Base-by-base conservation (phyloP, 768 basidiomycete genomes). In the Russula sp. region DNA sequence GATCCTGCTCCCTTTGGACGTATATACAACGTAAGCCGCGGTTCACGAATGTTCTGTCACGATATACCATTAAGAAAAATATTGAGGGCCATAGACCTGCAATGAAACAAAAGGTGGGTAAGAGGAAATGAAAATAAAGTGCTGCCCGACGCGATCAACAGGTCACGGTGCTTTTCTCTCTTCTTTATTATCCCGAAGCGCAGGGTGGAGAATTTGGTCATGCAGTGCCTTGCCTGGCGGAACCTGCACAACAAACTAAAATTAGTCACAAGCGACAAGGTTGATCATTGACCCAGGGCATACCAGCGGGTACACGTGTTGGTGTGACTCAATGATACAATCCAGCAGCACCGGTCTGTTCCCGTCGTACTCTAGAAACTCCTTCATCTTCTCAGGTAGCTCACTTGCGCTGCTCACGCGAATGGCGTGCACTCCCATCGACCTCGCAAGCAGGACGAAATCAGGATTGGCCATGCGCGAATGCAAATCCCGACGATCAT, bases 391-490 rank as follows among this genome's bases (percentile, higher is more conserved):
- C 38, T 83, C 85, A 0, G 94, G 92, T 10, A 99, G 81, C 59
- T 99, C 94, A 46, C 81, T 86, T 2, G 81, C 73, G 32, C 72
- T 82, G 55, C 79, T 76, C 74, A 88, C 92, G 65, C 92, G 83
- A 70, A 98, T 85, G 26, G 90, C 94, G 71, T 97, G 92, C 32
- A 95, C 90, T 59, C 87, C 84, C 95, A 98, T 98, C 5, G 95
- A 81, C 70, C 86, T 79, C n/a, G 96, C 92, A 42, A 99, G 85
- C 67, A 84, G 81, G 70, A 96, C 85, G 75, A 98, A 98, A 78
- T 98, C 88, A 6, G 97, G 97, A 77, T 98, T 98, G 40, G 77
- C 85, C 97, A 98, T 98, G 62, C 79, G 78, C 3, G 97, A 97
- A 77, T 98, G 95, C 26, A 96, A 94, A 77, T 98, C 94, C n/a